phyloP scores from a whole-genome alignment of 2,329 filamentous ascomycete genomes.

The Periconia macrospinosa region DNA sequence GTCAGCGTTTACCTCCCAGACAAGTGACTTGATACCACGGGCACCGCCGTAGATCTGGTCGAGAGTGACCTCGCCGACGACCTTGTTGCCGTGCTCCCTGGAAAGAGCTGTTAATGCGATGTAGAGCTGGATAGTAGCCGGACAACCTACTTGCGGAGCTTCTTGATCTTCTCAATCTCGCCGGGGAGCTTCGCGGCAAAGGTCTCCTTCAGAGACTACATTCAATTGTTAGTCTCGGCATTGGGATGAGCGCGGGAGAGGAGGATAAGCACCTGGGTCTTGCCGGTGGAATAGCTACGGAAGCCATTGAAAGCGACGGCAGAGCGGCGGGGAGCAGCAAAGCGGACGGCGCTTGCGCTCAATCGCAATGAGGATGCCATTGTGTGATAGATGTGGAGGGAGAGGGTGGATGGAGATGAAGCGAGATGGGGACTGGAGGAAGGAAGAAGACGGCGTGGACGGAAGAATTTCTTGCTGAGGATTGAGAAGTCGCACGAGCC shows the following conservation, averaged over 20 bases:
- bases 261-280: slow-evolving; percentile 70
- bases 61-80: slow-evolving; percentile 95
- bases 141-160: slow-evolving; percentile 78
- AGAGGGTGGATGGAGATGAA: slow-evolving; percentile 31
- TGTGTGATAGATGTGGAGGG: slow-evolving; percentile 44
- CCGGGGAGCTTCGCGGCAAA: slow-evolving; percentile 94
- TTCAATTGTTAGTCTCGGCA: slow-evolving; percentile 32
- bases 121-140: slow-evolving; percentile 7
- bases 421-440: slow-evolving; percentile 39
- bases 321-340: slow-evolving; percentile 66
- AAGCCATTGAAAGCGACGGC: slow-evolving; percentile 77
- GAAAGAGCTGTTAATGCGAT: slow-evolving; percentile 32
- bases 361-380: slow-evolving; percentile 87
- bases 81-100: slow-evolving; percentile 92
- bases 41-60: slow-evolving; percentile 99
- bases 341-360: slow-evolving; percentile 78
- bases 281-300: slow-evolving; percentile 85
- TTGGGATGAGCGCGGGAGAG: slow-evolving; percentile 7
- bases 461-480: slow-evolving; percentile 27
- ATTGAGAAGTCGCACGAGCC: slow-evolving; percentile 2
- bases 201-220: slow-evolving; percentile 92
- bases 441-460: slow-evolving; percentile 21
- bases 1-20: slow-evolving; percentile 74
- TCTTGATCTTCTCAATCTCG: slow-evolving; percentile 99
- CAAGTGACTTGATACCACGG: slow-evolving; percentile 96